phyloP scores from a whole-genome alignment of 1,139 yeast species.

The Hemisphaericaspora xylofermentans region DNA sequence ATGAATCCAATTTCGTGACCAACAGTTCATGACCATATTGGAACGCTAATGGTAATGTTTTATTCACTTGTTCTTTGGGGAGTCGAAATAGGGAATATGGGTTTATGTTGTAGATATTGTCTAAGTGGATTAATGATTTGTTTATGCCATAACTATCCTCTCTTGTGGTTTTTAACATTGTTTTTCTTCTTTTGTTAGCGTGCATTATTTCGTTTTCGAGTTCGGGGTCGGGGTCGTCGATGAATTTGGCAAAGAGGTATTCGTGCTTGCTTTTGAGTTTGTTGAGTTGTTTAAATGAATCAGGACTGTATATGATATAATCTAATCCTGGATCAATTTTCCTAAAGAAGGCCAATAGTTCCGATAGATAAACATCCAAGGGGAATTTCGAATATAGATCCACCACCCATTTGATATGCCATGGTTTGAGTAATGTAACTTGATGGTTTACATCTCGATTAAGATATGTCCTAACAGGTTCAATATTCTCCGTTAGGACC shows the following conservation, averaged over 20 bases:
- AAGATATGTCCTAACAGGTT: neutral
- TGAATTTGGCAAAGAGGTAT: neutral
- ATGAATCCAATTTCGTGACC: slow-evolving; percentile 5
- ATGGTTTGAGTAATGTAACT: slow-evolving; percentile 20
- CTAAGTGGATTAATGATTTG: slow-evolving; percentile 1
- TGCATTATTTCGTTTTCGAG: neutral
- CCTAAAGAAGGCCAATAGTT: slow-evolving; percentile 25
- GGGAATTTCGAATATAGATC: slow-evolving; percentile 37
- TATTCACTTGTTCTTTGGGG: slow-evolving; percentile 3
- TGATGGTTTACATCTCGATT: slow-evolving; percentile 12
- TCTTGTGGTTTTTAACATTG: neutral
- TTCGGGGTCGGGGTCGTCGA: neutral
- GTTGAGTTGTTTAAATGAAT: slow-evolving; percentile 8
- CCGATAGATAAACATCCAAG: slow-evolving; percentile 29
- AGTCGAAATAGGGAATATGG: slow-evolving; percentile 11
- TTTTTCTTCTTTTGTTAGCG: neutral
- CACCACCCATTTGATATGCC: slow-evolving; percentile 37
- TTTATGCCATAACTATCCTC: neutral
- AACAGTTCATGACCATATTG: slow-evolving; percentile 7
- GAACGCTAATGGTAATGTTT: slow-evolving; percentile 7
- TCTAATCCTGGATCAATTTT: slow-evolving; percentile 26
- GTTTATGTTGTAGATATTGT: slow-evolving; percentile 6
- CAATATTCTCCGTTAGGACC: slow-evolving; percentile 12
- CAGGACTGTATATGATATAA: slow-evolving; percentile 13
- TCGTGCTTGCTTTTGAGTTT: slow-evolving; percentile 1